Evolutionary conservation across 257 asterid species (phyloP), one percentile per base, ranked within the genome.

Genomic region (Nicotiana tomentosiformis): DNA sequence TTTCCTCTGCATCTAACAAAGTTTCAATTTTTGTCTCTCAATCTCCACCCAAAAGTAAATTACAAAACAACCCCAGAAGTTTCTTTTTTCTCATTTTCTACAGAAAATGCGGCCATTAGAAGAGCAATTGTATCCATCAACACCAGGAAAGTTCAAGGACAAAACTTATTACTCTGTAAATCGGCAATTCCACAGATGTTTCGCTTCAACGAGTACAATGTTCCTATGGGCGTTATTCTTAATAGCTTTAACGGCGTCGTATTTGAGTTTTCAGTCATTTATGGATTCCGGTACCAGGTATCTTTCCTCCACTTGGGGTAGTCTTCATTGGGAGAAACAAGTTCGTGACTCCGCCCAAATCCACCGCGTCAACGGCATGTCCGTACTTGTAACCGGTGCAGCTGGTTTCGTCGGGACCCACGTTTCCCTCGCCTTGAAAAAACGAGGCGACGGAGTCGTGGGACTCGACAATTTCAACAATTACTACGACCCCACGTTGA

Each of bases 81-180:
- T 49, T 23, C 12, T 30, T 66, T 53, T 51, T 77, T 53, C 16
- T 77, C 11, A 10, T 35, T 29, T 77, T 51, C 11, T 62, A 15
- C 29, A 78, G 8, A 81, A 32, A 30, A 83, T 83, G 83, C 65
- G 82, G 33, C 67, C 83, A 20, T 35, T 83, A 23, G 82, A 84
- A 14, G 87, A 84, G 32, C 82, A 84, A 46, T 30, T 84, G 35
- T 80, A 80, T 61, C 87, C 87, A 16, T 80, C 87, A 33, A 80
- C 82, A n/a, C 87, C 87, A 0, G 84, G 87, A 51, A 84, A 84
- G 12, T 84, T 84, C 64, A 84, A 84, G 35, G 87, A 84, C 53
- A 66, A 61, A 43, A 18, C 72, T 26, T 56, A 69, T 23, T 70
- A 57, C 33, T 56, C 66, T 17, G 32, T 18, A 15, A 77, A 81